A percentile compares a stretch with the other conserved stretches of the same genome.
These are phyloP conservation scores for Adansonia madagascariensis DNA, from an alignment of 441 rosid species.

Conservation along the genomic window DNA sequence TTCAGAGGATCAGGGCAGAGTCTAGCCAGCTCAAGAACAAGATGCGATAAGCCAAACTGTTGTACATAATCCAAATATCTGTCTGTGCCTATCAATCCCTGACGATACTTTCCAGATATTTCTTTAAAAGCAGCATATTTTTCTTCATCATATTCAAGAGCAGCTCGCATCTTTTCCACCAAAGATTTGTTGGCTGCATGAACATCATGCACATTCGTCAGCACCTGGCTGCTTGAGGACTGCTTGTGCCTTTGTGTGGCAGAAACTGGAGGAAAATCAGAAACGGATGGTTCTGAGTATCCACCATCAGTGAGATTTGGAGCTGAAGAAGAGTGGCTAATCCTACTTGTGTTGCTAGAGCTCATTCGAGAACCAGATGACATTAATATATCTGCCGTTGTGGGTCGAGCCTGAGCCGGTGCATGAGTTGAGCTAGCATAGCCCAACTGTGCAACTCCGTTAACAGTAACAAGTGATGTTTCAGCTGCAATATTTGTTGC, in stretches of 20 bases:
- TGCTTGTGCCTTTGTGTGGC: constrained; percentile 45
- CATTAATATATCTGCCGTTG: constrained; percentile 36
- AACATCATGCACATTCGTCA: constrained; percentile 50
- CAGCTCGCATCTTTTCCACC: constrained; percentile 80
- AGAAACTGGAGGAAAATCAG: constrained; percentile 83
- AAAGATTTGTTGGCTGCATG: constrained; percentile 79
- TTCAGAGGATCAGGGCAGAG: constrained; percentile 81
- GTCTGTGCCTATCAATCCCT: constrained; percentile 63
- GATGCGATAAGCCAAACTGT: constrained; percentile 71
- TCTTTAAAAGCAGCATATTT: constrained; percentile 68
- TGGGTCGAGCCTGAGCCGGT: constrained; percentile 40
- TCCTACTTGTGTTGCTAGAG: constrained; percentile 44
- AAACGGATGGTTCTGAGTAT: constrained; percentile 40
- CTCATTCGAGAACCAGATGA: constrained; percentile 37
- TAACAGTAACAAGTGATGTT: constrained; percentile 33
- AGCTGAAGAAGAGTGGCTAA: constrained; percentile 67
- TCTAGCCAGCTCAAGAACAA: constrained; percentile 80
- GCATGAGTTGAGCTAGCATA: constrained; percentile 51
- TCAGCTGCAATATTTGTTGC: constrained; percentile 38
- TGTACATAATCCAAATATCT: constrained; percentile 66
- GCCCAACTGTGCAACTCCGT: constrained; percentile 36
- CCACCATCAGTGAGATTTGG: constrained; percentile 63
- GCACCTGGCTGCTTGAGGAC: constrained; percentile 42
- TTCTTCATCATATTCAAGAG: constrained; percentile 71
- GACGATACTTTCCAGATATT: constrained; percentile 81